Evolutionary conservation across 1,284 basidiomycete species (phyloP), one percentile per base, ranked within the genome.

Genomic region (Mycosarcoma mackinlayi): DNA sequence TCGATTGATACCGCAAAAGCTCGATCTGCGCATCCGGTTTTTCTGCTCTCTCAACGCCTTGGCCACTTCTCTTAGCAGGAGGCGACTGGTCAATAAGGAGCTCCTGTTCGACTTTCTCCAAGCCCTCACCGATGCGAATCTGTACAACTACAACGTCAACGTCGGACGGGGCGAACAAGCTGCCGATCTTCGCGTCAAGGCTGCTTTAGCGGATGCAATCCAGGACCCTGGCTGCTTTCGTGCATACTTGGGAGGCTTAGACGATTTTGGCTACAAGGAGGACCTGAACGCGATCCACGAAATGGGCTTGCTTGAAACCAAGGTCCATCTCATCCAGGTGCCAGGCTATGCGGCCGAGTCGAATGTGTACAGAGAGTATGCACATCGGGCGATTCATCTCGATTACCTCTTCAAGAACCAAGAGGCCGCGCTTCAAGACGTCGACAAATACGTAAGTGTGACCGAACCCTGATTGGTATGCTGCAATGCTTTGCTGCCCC

Each of bases 231-330:
- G 44, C 28, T 72, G 69, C 31, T 67, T 45, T 30, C 47, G 49
- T 2, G 69, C 48, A 18, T 72, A 72, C 21, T 33, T 72, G 19
- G 69, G 69, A 25, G 69, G 69, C 3, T 34, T 72, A 28, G 69
- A 72, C 33, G 69, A 72, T 40, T 67, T 49, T 18, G 69, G 69
- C 1, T 72, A 72, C 45, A 49, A 27, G 25, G 59, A 59, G 19
- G 69, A 72, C 6, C 50, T 72, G 40, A 18, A 24, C 10, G 44
- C 51, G 21, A 58, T 71, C n/a, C 35, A 52, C 3, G 35, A 48
- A 14, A 23, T 21, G 21, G 63, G 58, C 11, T 23, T 61, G n/a
- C 44, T 71, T 3, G 50, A 58, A 5, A 52, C 8, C 19, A 71
- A 50, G 28, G 63, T 71, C n/a, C 46, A 66, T 11, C n/a, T 71